phyloP scores from a whole-genome alignment of 805 yeast species.

The Metschnikowia lachancei region DNA sequence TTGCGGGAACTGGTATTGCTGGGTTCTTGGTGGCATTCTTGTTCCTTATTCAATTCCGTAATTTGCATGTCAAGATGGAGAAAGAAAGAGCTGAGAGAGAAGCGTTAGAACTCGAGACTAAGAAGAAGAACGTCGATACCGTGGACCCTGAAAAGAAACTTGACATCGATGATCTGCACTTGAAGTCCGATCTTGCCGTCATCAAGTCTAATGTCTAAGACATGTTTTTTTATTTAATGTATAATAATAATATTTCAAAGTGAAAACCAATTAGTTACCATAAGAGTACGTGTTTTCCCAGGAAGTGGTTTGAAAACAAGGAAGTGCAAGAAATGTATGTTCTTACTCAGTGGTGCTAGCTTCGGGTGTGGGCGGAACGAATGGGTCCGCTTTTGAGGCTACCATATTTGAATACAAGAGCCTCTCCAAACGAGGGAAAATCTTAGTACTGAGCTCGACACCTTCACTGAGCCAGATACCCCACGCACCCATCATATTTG shows the following conservation, averaged over 20 bases:
- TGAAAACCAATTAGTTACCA: too few relatives aligned
- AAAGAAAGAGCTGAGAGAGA: constrained; percentile 25
- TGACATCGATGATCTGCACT: background rate
- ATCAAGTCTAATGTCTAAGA: constrained; percentile 5
- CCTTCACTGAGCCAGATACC: constrained; percentile 85
- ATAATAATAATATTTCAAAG: background rate
- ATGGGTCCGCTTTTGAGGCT: constrained; percentile 15
- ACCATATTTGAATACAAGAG: constrained; percentile 24
- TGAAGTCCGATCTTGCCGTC: constrained; percentile 4
- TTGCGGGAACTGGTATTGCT: constrained; percentile 39
- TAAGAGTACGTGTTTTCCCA: too few relatives aligned
- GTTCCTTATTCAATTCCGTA: constrained; percentile 36
- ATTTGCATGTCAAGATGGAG: constrained; percentile 43
- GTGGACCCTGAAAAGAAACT: background rate
- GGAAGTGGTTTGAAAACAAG: too few relatives aligned
- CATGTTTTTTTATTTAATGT: background rate
- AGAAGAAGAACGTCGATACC: background rate
- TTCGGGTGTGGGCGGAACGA: constrained; percentile 20
- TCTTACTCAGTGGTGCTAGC: background rate
- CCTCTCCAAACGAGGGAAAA: constrained; percentile 56
- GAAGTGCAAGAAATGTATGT: background rate
- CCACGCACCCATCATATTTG: constrained; percentile 85
- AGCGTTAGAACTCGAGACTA: background rate
- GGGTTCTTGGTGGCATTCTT: constrained; percentile 33
- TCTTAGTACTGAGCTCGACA: constrained; percentile 52